Evolutionary conservation across 2,329 filamentous ascomycete genomes (phyloP).

Genomic region (Fusarium kyushuense): DNA sequence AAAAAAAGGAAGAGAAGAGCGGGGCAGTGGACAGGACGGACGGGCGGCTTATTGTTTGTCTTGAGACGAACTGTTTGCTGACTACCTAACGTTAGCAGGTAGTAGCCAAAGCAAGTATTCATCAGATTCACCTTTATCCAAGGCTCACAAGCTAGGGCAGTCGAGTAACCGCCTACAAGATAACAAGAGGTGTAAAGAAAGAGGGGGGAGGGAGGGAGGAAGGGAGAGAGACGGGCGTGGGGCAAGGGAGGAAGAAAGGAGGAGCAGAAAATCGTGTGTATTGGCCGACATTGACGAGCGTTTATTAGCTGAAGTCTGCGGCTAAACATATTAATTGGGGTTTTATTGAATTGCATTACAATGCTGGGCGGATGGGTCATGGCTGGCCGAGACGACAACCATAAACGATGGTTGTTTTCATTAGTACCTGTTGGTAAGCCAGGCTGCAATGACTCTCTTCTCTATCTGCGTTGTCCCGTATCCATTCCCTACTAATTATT

Average conservation of each 20-base stretch:
- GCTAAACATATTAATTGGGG: neutral
- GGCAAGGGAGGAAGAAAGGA: neutral
- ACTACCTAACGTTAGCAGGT: neutral
- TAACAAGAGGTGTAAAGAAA: neutral
- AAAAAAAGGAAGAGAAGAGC: neutral
- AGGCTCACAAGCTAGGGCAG: neutral
- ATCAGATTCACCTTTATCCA: neutral
- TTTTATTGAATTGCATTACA: neutral
- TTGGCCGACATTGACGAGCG: neutral
- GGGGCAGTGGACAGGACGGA: neutral
- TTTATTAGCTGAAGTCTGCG: neutral
- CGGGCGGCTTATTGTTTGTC: slow-evolving; percentile 3
- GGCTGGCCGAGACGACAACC: slow-evolving; percentile 16
- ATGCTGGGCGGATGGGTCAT: slow-evolving; percentile 2
- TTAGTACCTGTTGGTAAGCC: neutral
- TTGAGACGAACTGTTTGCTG: neutral
- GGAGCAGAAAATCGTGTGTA: neutral
- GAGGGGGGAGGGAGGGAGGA: neutral
- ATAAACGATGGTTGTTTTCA: neutral
- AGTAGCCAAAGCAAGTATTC: neutral
- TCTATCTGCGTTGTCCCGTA: neutral
- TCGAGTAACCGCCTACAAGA: neutral
- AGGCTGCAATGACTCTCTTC: too few species aligned
- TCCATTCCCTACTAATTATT: neutral
- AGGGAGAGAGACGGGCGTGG: neutral